These are phyloP conservation scores for Lojkania enalia DNA, from an alignment of 2,329 filamentous ascomycete species.

Conservation along the genomic window DNA sequence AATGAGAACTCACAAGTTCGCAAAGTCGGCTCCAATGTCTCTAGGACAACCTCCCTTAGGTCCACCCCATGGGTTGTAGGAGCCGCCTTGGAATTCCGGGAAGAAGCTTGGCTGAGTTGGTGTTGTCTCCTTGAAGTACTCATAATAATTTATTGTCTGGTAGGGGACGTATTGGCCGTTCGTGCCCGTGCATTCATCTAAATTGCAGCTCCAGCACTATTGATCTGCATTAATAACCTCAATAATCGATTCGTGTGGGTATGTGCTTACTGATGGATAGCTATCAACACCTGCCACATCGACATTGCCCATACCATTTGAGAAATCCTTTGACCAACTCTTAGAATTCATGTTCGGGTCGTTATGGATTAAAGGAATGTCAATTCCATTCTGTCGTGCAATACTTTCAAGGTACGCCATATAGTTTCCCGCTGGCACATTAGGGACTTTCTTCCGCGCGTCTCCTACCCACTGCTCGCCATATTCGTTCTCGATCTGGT, in stretches of 20 bases:
- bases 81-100: constrained; percentile 63
- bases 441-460: constrained; percentile 48
- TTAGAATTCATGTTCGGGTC: constrained; percentile 62
- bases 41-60: constrained; percentile 59
- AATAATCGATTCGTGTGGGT: neutral
- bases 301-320: constrained; percentile 58
- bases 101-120: constrained; percentile 58
- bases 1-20: constrained; percentile 50
- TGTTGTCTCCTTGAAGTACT: constrained; percentile 50
- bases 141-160: constrained; percentile 53
- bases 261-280: constrained; percentile 44
- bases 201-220: constrained; percentile 66
- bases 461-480: constrained; percentile 46
- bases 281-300: constrained; percentile 58
- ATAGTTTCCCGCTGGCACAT: constrained; percentile 56
- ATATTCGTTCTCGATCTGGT: constrained; percentile 63
- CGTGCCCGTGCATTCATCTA: constrained; percentile 62
- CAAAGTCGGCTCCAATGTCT: constrained; percentile 62
- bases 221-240: neutral
- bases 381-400: constrained; percentile 60
- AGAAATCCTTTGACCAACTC: constrained; percentile 65
- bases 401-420: constrained; percentile 61
- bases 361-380: constrained; percentile 62
- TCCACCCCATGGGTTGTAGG: constrained; percentile 65
- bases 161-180: constrained; percentile 64